phyloP scores from a whole-genome alignment of 75 land plant genomes.

The Pinus albicaulis region DNA sequence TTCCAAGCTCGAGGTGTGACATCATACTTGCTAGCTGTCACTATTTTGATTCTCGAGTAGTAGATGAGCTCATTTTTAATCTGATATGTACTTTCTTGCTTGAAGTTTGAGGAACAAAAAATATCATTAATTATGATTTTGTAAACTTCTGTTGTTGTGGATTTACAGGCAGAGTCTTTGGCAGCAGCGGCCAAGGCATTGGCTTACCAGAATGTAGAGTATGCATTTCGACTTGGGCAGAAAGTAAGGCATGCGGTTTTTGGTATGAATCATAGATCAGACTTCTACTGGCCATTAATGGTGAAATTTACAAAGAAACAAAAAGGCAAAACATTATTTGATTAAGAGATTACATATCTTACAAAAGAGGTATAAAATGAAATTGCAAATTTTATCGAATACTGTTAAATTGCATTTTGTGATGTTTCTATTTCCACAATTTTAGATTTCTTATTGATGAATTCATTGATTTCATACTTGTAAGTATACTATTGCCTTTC shows the following conservation, averaged over 20 bases:
- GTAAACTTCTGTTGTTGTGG: neutral
- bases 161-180: constrained; percentile 65
- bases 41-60: neutral
- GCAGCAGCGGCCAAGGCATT: constrained; percentile 88
- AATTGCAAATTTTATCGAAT: no score
- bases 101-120: neutral
- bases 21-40: constrained; percentile 4
- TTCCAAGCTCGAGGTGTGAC: constrained; percentile 63
- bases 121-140: neutral
- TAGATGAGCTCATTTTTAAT: neutral
- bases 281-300: neutral
- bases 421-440: no score
- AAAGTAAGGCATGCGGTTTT: constrained; percentile 74
- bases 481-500: no score
- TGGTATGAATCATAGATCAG: constrained; percentile 39
- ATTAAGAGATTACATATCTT: neutral
- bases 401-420: no score
- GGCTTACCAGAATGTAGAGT: constrained; percentile 62
- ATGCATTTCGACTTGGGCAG: constrained; percentile 87
- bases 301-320: neutral
- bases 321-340: neutral
- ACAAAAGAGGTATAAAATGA: no score
- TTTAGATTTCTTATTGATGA: no score
- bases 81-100: neutral
- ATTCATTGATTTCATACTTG: no score